Evolutionary conservation across 1,139 yeast genomes (phyloP).

Genomic region (Blastobotrys aristatus): DNA sequence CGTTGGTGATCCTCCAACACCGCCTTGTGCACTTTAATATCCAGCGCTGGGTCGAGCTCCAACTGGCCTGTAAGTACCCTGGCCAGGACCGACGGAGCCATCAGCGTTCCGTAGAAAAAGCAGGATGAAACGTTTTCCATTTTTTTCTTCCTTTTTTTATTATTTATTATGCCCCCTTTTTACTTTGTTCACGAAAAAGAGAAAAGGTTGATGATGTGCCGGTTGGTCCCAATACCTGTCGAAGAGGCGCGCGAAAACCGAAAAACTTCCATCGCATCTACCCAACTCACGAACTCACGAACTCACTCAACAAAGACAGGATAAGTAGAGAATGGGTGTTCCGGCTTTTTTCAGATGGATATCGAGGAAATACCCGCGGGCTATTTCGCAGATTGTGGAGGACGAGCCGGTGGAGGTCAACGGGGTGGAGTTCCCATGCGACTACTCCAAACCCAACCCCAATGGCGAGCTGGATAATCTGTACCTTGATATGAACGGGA

Average conservation of each 20-base stretch:
- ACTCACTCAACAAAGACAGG: too few species aligned
- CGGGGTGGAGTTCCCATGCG: conserved; percentile 58
- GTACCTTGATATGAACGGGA: conserved; percentile 94
- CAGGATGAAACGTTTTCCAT: conserved; percentile 9
- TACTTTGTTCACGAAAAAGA: not conserved
- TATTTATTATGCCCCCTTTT: not conserved
- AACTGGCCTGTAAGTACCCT: conserved; percentile 28
- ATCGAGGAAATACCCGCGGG: conserved; percentile 88
- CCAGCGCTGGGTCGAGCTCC: conserved; percentile 16
- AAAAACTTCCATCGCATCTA: too few species aligned
- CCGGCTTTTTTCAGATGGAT: conserved; percentile 98
- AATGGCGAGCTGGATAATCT: conserved; percentile 93
- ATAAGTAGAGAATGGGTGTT: conserved; percentile 53
- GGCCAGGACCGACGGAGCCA: conserved; percentile 32
- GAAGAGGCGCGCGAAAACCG: too few species aligned
- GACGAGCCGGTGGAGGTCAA: conserved; percentile 50
- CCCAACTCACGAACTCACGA: too few species aligned
- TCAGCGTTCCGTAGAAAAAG: conserved; percentile 33
- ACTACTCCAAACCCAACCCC: conserved; percentile 75
- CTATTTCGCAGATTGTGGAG: conserved; percentile 83
- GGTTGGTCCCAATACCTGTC: too few species aligned
- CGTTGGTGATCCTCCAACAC: conserved; percentile 25
- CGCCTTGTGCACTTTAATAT: conserved; percentile 24
- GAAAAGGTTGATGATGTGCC: too few species aligned
- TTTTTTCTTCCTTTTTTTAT: not conserved